Evolutionary conservation across 805 yeast species (phyloP), one percentile per base, ranked within the genome.

Genomic region (Wickerhamia fluorescens): DNA sequence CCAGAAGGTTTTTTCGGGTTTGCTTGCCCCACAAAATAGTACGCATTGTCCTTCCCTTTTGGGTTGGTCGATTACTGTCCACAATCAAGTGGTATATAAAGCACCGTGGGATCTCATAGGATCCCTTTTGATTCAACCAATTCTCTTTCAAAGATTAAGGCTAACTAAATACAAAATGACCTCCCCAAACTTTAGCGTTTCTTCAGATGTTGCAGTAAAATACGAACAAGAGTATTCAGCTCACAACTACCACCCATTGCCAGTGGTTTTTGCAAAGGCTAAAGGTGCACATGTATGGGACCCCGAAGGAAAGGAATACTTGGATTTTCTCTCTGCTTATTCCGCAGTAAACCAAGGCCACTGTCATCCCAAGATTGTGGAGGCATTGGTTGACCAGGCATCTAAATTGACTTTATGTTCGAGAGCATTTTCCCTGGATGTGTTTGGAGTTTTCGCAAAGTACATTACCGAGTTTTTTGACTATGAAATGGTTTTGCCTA

Each of bases 301-400:
- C 56, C 96, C 96, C 6, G 97, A 89, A 61, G 96, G 96, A 41
- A 84, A 79, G 22, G 88, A 87, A 53, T 89, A 88, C 58, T 65
- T 89, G 41, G 97, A 89, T 58, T 89, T 89, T 51, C 64, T 89
- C 36, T 81, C 94, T 11, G 96, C 96, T 8, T 89, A 89, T 61
- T 86, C 96, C 16, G 97, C 97, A 4, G 96, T 89, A 19, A 89
- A 89, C 66, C 96, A 89, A 60, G 97, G 97, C 35, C 97, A 89
- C 56, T 88, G 96, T 56, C 97, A 89, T 56, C 96, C 97, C 33
- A 78, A 83, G 57, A 88, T 89, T 51, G 71, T 89, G 35, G 67
- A 60, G 24, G 96, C 97, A 3, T 70, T 89, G 36, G 66, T 77
- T 24, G 94, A 87, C 20, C 97, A 89, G 64, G 94, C 96, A 7